phyloP scores from a whole-genome alignment of 305 asterid genomes.

The Solanum hybrid region DNA sequence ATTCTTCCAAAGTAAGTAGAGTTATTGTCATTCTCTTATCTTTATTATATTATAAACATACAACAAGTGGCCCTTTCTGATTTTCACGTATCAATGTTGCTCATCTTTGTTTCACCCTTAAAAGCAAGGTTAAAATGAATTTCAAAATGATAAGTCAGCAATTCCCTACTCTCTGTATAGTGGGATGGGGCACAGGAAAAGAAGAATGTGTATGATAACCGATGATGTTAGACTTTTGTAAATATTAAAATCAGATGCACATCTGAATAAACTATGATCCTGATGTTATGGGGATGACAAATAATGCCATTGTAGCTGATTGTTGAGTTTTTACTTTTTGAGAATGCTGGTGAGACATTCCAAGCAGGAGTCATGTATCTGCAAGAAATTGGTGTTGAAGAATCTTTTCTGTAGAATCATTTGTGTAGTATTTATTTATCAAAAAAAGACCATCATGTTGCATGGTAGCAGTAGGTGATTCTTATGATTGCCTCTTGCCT shows the following conservation, averaged over 20 bases:
- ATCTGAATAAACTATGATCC: neutral
- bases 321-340: neutral
- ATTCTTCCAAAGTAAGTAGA: too few relatives aligned
- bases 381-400: neutral
- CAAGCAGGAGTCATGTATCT: neutral
- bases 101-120: neutral
- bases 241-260: neutral
- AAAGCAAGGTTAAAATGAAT: neutral
- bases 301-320: neutral
- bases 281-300: neutral
- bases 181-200: neutral
- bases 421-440: too few relatives aligned
- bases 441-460: too few relatives aligned
- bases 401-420: too few relatives aligned
- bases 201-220: neutral
- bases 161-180: neutral
- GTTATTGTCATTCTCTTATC: too few relatives aligned
- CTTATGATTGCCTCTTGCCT: too few relatives aligned
- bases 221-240: neutral
- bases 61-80: neutral
- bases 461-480: too few relatives aligned
- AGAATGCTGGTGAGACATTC: neutral
- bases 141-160: neutral
- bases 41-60: neutral
- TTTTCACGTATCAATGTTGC: neutral